Base-by-base conservation (phyloP, 2,329 filamentous ascomycete species). In the Fusarium succisae region DNA sequence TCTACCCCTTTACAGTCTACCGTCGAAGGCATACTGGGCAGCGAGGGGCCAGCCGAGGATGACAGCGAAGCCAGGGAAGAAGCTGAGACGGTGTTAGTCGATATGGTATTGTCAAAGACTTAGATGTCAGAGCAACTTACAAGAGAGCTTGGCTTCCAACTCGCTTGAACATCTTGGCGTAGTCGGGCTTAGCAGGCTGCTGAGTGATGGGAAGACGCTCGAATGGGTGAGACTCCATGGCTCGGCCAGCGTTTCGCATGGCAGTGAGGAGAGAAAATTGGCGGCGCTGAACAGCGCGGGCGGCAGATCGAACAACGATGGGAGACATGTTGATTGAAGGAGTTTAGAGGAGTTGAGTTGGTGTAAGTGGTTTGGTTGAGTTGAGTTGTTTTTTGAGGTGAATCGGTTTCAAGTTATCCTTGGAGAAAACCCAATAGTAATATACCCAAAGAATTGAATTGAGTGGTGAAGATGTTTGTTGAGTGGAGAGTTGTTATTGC, bases 181-280 rank as follows among this genome's bases (percentile, higher is more conserved):
- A 84, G 66, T 83, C 80, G 47, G 76, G 76, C 38, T 62, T 66
- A n/a, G 79, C 79, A 18, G 78, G 53, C 66, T 75, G 74, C 58
- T 79, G 78, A 28, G 75, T 72, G 22, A 72, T 58, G 48, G 81
- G 74, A 20, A 81, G 70, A 54, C 82, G 79, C 74, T 82, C 79
- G 53, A 83, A 82, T 61, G 81, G 81, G 59, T 83, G 82, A 62
- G 81, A 48, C 70, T 83, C 82, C 73, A 82, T 78, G 39, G 78
- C 73, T 60, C 81, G 81, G 43, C 78, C 79, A 41, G 78, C 79
- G 41, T 75, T 77, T 62, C 82, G 80, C 74, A 82, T 77, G n/a
- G 77, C 69, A 39, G 68, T 70, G 47, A 82, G 72, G 44, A 82
- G 75, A 66, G 82, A 83, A 75, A 82, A 82, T 26, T 80, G 80